Conservation (phyloP, 768 basidiomycete genomes). For the Hirschioporus abietinus region DNA sequence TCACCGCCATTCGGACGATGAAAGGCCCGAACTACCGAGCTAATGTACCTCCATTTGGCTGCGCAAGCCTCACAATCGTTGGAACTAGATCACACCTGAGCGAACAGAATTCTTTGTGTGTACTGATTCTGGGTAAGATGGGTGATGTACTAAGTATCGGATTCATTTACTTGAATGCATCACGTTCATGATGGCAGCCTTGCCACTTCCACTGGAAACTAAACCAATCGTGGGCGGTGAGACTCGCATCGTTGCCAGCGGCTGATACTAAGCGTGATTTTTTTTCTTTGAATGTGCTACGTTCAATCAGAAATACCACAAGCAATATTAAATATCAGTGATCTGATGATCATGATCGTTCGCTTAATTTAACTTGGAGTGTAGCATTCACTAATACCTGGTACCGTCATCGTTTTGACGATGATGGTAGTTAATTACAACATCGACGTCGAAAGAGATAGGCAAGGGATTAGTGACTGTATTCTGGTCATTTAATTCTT, state of each 20-base stretch:
- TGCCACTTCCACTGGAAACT: neutral
- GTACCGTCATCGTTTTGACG: no score
- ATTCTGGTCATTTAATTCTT: neutral
- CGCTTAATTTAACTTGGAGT: neutral
- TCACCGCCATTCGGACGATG: no score
- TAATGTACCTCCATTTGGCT: no score
- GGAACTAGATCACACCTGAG: no score
- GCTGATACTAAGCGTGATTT: neutral
- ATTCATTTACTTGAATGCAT: neutral
- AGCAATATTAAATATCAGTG: neutral
- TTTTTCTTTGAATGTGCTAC: neutral
- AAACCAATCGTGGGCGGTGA: neutral
- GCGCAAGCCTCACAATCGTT: no score
- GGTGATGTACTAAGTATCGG: neutral
- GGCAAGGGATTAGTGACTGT: neutral
- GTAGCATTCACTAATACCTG: neutral
- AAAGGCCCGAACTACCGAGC: no score
- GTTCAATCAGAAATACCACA: neutral
- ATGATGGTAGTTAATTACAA: neutral
- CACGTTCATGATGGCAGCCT: neutral
- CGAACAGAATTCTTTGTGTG: no score
- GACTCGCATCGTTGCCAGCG: neutral
- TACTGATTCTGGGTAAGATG: neutral
- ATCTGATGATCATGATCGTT: neutral
- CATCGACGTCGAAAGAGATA: neutral